Conservation (phyloP, 306 rosid species). For the Arachis stenosperma region DNA sequence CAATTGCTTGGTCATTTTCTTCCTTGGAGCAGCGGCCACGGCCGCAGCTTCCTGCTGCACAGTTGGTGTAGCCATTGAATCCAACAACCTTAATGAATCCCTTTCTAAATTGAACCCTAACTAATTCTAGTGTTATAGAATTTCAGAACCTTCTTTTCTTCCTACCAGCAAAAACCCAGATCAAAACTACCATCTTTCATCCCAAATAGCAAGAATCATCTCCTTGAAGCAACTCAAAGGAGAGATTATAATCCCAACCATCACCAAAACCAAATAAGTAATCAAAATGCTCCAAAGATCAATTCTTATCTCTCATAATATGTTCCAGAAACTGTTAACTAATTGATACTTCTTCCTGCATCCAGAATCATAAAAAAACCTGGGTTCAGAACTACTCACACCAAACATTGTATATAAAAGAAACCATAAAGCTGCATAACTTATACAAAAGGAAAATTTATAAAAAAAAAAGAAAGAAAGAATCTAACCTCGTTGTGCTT, state of each 20-base stretch:
- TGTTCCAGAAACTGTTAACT: no score
- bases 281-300: not conserved
- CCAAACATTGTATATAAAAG: slow-evolving; percentile 27
- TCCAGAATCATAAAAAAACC: slow-evolving; percentile 37
- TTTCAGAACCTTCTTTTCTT: slow-evolving; percentile 44
- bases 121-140: not conserved
- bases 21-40: slow-evolving; percentile 50
- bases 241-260: slow-evolving; percentile 26
- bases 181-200: slow-evolving; percentile 54
- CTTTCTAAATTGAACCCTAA: slow-evolving; percentile 31
- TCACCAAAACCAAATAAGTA: not conserved
- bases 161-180: slow-evolving; percentile 64
- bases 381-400: slow-evolving; percentile 17
- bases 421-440: slow-evolving; percentile 6
- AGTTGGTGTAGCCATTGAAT: slow-evolving; percentile 55
- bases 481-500: slow-evolving; percentile 33
- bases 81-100: slow-evolving; percentile 29
- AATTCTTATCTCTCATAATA: slow-evolving; percentile 6
- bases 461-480: slow-evolving; percentile 30
- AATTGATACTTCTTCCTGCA: slow-evolving; percentile 32
- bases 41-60: slow-evolving; percentile 49
- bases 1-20: slow-evolving; percentile 87
- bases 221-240: slow-evolving; percentile 40
- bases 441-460: no score
- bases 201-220: slow-evolving; percentile 36